Evolutionary conservation across 352 stramenopile genomes (phyloP).

Genomic region (Phytopythium aichiense): DNA sequence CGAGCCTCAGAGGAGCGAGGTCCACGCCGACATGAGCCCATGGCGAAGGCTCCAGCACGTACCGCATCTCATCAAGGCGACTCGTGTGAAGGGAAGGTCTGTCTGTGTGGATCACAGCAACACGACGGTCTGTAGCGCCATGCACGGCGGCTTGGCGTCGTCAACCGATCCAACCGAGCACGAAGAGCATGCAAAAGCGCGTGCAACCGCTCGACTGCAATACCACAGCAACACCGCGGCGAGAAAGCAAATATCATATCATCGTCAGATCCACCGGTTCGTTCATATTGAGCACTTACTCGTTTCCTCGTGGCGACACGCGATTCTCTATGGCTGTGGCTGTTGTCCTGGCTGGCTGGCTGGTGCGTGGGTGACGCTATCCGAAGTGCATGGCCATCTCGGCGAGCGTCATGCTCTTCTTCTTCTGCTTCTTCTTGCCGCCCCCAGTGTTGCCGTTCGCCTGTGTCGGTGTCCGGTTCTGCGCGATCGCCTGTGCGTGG

Average conservation of each 20-base stretch:
- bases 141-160: no score
- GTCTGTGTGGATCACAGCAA: no score
- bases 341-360: neutral
- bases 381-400: conserved; percentile 82
- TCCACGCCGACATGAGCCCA: neutral
- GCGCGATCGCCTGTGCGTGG: conserved; percentile 64
- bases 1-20: neutral
- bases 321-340: conserved; percentile 1
- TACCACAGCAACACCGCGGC: no score
- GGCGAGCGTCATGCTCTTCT: conserved; percentile 75
- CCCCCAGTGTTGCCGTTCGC: conserved; percentile 12
- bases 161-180: no score
- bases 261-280: neutral
- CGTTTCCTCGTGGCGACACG: neutral
- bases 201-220: no score
- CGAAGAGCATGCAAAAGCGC: no score
- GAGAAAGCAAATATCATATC: neutral
- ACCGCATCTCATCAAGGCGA: neutral
- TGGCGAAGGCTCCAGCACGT: neutral
- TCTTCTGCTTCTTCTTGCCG: conserved; percentile 80
- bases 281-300: neutral
- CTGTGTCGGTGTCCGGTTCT: conserved; percentile 28
- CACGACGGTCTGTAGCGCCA: no score
- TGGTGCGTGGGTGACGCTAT: conserved; percentile 20
- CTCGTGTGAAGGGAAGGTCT: no score